Conservation (phyloP, 805 yeast genomes). For the Candida nonsorbophila region DNA sequence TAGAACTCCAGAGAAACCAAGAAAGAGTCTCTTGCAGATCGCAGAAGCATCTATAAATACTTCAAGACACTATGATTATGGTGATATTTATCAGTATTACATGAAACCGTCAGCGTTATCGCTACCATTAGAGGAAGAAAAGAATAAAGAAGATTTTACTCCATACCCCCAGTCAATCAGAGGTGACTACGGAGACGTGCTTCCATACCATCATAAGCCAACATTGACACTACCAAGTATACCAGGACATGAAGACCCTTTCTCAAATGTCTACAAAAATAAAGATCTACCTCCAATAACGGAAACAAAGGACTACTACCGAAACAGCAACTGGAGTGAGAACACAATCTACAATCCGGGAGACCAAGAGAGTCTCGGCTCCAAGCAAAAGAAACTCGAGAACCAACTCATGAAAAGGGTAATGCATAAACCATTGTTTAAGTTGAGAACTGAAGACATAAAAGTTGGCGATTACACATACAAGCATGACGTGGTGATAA, state of each 20-base stretch:
- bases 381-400: constrained; percentile 20
- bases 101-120: constrained; percentile 9
- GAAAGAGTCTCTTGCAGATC: constrained; percentile 8
- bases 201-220: constrained; percentile 7
- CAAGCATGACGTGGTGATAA: constrained; percentile 13
- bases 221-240: constrained; percentile 8
- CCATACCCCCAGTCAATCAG: constrained; percentile 11
- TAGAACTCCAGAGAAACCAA: constrained; percentile 8
- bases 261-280: constrained; percentile 6
- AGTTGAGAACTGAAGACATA: constrained; percentile 14
- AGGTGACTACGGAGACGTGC: constrained; percentile 1
- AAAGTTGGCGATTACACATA: constrained; percentile 10
- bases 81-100: constrained; percentile 14
- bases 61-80: constrained; percentile 7
- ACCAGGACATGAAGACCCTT: constrained; percentile 4
- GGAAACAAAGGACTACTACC: constrained; percentile 13
- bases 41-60: constrained; percentile 8
- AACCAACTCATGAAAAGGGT: constrained; percentile 22
- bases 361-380: constrained; percentile 14
- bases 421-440: constrained; percentile 27
- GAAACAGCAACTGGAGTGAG: constrained; percentile 1
- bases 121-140: constrained; percentile 2
- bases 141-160: constrained; percentile 6
- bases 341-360: constrained; percentile 4
- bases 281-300: constrained; percentile 21